A percentile compares a stretch with the other conserved stretches of the same genome.
phyloP scores from a whole-genome alignment of 1,139 yeast genomes.

The Saccharomyces hybrid region DNA sequence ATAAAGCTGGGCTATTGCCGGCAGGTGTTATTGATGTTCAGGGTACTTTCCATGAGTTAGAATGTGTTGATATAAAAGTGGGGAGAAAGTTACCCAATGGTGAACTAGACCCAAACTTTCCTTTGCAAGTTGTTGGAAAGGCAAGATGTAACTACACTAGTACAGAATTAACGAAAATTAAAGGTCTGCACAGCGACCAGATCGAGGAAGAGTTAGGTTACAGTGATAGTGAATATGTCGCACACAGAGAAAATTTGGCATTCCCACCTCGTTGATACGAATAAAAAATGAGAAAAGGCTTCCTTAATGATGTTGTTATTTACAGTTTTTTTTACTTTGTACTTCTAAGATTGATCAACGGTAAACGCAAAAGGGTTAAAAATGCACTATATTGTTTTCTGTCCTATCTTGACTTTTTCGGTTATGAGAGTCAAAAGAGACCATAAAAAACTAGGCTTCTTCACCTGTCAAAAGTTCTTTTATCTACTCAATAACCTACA shows the following conservation, averaged over 20 bases:
- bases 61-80: slow-evolving; percentile 37
- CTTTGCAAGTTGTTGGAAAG: slow-evolving; percentile 60
- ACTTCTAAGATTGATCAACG: not conserved
- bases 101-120: slow-evolving; percentile 35
- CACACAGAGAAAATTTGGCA: slow-evolving; percentile 87
- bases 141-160: slow-evolving; percentile 89
- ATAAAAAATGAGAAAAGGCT: not conserved
- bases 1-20: slow-evolving; percentile 87
- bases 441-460: too few species aligned
- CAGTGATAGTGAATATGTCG: slow-evolving; percentile 87
- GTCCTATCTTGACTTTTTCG: too few species aligned
- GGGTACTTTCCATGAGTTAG: too few species aligned
- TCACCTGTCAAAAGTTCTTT: too few species aligned
- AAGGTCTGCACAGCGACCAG: slow-evolving; percentile 71
- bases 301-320: not conserved
- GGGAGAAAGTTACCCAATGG: slow-evolving; percentile 38
- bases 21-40: slow-evolving; percentile 73
- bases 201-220: slow-evolving; percentile 71
- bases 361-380: too few species aligned
- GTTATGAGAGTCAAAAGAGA: too few species aligned
- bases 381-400: too few species aligned
- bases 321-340: not conserved
- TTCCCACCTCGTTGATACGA: slow-evolving; percentile 49
- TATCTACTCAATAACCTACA: too few species aligned
- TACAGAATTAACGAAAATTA: slow-evolving; percentile 64